Evolutionary conservation across 2,329 filamentous ascomycete genomes (phyloP), one percentile per base, ranked within the genome.

Genomic region (Colletotrichum sp.): DNA sequence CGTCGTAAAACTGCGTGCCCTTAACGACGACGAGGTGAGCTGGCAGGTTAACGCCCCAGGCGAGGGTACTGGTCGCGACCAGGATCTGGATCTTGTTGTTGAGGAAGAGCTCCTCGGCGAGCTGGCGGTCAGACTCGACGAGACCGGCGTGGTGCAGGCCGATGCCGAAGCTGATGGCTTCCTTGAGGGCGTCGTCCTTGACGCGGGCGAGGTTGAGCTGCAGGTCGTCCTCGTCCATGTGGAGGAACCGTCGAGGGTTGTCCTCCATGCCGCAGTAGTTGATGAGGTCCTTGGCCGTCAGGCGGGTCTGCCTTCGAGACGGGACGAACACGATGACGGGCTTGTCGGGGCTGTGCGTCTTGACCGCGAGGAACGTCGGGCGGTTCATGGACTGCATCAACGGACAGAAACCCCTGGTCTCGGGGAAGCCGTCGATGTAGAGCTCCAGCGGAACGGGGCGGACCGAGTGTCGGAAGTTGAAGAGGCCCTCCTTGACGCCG

Each of bases 321-420:
- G 97, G 96, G 8, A 99, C 97, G 80, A 99, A 99, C 1, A 99
- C 97, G 83, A 99, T 99, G 10, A 98, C 97, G 0, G 97, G 97
- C 84, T 99, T 98, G 69, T 96, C 93, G 1, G 97, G 97, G 56
- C 96, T 98, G 85, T 99, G 97, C 13, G 93, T 95, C 84, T 99
- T 98, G 84, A 99, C 97, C 1, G 97, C 97, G 36, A 98, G 87
- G 85, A 98, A 99, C 0, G 97, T 98, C 3, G 97, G 97, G 8
- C 97, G 91, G 82, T 99, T 99, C 97, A 99, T 99, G 1, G 96
- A 98, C 85, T 98, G 96, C 97, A 99, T 99, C 78, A 99, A 86
- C 1, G 97, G 96, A 80, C 96, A 98, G 87, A 99, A 99, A 1
- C 97, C 97, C 75, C 96, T 92, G 79, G 97, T 94, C 81, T 98